phyloP scores from a whole-genome alignment of 257 asterid genomes.

The Solanum rostratum region DNA sequence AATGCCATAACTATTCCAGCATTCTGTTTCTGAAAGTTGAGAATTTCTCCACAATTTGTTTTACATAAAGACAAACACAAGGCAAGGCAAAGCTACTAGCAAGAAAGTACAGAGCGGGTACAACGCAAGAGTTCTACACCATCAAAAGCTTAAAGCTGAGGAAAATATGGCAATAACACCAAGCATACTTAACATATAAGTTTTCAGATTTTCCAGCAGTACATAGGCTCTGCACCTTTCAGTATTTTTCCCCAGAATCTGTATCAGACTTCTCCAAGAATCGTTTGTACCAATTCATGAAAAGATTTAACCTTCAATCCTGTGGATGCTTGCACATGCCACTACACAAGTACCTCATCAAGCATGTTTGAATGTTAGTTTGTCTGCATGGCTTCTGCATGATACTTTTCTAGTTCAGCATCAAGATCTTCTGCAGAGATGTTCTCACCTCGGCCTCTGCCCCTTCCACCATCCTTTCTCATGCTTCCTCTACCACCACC shows the following conservation, averaged over 20 bases:
- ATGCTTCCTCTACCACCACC: slow-evolving; percentile 18
- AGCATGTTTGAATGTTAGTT: slow-evolving; percentile 5
- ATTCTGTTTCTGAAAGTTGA: neutral
- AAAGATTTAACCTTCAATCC: neutral
- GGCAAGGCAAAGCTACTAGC: neutral
- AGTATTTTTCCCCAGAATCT: neutral
- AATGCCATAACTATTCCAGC: neutral
- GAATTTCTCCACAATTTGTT: neutral
- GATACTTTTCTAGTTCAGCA: slow-evolving; percentile 65
- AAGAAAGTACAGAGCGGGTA: neutral
- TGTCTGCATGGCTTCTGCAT: slow-evolving; percentile 43
- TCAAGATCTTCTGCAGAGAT: slow-evolving; percentile 70
- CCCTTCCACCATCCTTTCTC: slow-evolving; percentile 36
- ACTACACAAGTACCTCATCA: neutral
- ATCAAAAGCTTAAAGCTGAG: neutral
- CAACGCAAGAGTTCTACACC: neutral
- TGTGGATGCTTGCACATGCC: neutral
- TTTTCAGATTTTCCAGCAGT: neutral
- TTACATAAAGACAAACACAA: neutral
- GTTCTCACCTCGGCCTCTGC: slow-evolving; percentile 41
- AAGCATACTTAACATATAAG: neutral
- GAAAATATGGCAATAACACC: neutral
- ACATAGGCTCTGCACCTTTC: neutral
- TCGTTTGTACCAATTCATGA: neutral
- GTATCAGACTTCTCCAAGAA: neutral